Evolutionary conservation across 139 green algal species (phyloP).

Genomic region (Closterium sp.): DNA sequence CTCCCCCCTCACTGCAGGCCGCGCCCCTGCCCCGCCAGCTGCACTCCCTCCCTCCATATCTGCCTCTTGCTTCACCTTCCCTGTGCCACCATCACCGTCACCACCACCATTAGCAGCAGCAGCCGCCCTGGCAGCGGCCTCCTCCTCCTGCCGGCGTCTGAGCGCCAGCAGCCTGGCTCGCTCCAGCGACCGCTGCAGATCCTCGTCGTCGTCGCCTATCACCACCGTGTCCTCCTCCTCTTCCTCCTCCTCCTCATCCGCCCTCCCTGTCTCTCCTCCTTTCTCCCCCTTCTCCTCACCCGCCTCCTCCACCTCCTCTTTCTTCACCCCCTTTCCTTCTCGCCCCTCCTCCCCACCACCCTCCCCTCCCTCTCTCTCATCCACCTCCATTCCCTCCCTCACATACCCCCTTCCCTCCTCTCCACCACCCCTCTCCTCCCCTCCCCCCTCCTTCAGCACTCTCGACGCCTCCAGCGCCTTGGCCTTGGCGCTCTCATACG

Average conservation of each 20-base stretch:
- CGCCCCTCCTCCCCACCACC: not conserved
- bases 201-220: slow-evolving; percentile 42
- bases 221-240: slow-evolving; percentile 59
- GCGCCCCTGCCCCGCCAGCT: not conserved
- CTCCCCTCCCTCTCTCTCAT: not conserved
- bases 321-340: not conserved
- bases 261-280: slow-evolving; percentile 56
- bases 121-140: slow-evolving; percentile 2
- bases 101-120: not conserved
- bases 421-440: not conserved
- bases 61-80: too few relatives aligned
- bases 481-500: slow-evolving; percentile 27
- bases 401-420: not conserved
- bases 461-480: slow-evolving; percentile 30
- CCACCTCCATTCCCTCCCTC: not conserved
- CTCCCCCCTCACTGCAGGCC: not conserved
- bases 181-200: slow-evolving; percentile 52
- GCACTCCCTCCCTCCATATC: not conserved
- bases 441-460: slow-evolving; percentile 15
- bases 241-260: slow-evolving; percentile 37
- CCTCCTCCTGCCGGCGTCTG: not conserved
- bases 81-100: not conserved
- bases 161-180: slow-evolving; percentile 45
- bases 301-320: slow-evolving; percentile 27
- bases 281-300: slow-evolving; percentile 34